phyloP scores from a whole-genome alignment of 768 basidiomycete species.

The Tylopilus vinaceipallidus region DNA sequence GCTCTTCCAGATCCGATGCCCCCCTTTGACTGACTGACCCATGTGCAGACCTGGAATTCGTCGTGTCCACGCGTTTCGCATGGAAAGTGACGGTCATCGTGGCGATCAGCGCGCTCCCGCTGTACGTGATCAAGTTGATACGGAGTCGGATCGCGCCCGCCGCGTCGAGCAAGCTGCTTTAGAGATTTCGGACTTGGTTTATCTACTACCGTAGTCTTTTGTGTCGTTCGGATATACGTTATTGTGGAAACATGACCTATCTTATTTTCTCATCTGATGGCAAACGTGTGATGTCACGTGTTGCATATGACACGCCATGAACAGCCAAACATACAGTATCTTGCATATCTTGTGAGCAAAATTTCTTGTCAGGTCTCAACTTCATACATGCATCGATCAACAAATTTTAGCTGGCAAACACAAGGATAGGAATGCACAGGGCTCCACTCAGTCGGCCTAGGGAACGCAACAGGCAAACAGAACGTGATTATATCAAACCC shows the following conservation, averaged over 20 bases:
- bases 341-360: too few species aligned
- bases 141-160: slow-evolving; percentile 87
- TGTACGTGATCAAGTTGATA: slow-evolving; percentile 88
- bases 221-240: not conserved
- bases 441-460: too few species aligned
- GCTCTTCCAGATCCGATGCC: not conserved
- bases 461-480: too few species aligned
- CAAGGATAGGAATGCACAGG: too few species aligned
- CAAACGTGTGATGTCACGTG: too few species aligned
- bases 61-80: slow-evolving; percentile 80
- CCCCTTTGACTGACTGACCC: not conserved
- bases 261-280: too few species aligned
- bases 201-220: not conserved
- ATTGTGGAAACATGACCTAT: not conserved
- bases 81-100: slow-evolving; percentile 98
- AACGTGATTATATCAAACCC: too few species aligned
- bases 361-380: too few species aligned
- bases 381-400: too few species aligned
- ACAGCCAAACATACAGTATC: too few species aligned
- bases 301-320: too few species aligned
- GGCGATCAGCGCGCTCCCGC: slow-evolving; percentile 86
- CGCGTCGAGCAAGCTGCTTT: slow-evolving; percentile 87
- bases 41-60: slow-evolving; percentile 81
- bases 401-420: too few species aligned
- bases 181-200: slow-evolving; percentile 18